A percentile compares a stretch with the other conserved stretches of the same genome.
phyloP scores from a whole-genome alignment of 768 basidiomycete species.

The Termitomyces sp. region DNA sequence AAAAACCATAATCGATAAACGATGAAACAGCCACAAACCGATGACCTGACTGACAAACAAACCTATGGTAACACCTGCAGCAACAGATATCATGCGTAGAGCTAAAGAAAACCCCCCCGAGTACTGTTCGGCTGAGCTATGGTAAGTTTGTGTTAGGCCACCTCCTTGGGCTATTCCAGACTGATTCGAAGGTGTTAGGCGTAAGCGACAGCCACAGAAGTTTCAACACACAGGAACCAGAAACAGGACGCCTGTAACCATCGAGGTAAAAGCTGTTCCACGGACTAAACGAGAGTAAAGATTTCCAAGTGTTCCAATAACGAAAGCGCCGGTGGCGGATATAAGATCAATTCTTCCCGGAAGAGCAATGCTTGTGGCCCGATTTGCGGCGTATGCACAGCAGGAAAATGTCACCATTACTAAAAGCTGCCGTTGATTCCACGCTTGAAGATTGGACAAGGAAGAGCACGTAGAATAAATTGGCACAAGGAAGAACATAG shows the following conservation, averaged over 20 bases:
- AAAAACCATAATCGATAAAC: neutral
- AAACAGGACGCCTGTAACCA: constrained; percentile 93
- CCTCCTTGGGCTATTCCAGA: constrained; percentile 75
- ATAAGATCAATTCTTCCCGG: constrained; percentile 69
- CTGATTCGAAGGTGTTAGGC: constrained; percentile 25
- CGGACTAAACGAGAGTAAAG: constrained; percentile 69
- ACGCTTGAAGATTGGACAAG: constrained; percentile 69
- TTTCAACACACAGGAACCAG: constrained; percentile 67
- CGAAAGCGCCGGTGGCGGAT: constrained; percentile 72
- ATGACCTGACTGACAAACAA: constrained; percentile 76
- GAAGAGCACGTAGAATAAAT: constrained; percentile 70
- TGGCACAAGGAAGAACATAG: constrained; percentile 72
- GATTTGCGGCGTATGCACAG: constrained; percentile 66
- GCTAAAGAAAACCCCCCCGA: constrained; percentile 76
- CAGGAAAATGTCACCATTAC: constrained; percentile 80
- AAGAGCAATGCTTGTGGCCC: constrained; percentile 51
- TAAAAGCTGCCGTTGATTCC: constrained; percentile 62
- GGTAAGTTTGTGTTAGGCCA: constrained; percentile 56
- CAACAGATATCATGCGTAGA: constrained; percentile 77
- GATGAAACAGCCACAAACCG: constrained; percentile 21
- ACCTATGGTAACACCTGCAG: constrained; percentile 81
- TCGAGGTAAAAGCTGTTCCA: constrained; percentile 83
- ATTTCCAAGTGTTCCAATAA: constrained; percentile 76
- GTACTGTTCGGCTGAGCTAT: constrained; percentile 60
- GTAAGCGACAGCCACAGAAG: neutral